Base-by-base conservation (phyloP, 2,329 filamentous ascomycete species). In the Microdochium paspali region DNA sequence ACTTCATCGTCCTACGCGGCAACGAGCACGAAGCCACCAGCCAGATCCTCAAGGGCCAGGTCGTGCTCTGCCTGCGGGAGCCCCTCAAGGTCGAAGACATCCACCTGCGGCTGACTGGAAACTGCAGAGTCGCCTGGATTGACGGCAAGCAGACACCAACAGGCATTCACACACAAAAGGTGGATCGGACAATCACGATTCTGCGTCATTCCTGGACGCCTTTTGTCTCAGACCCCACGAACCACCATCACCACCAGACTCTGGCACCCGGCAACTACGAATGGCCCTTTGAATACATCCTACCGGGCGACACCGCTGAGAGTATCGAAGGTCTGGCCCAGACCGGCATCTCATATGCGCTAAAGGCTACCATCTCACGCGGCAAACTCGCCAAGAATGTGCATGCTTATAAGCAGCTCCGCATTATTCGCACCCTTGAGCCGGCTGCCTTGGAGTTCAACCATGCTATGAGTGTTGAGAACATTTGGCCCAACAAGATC, bases 401-500 rank as follows among this genome's bases (percentile, higher is more conserved):
- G 45, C 81, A 87, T 55, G 79, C 87, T 28, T 84, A 84, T 62
- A 91, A 91, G 64, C 83, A 85, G 46, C 66, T 93, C 48, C 80
- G 87, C 47, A 80, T 91, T 48, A 85, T 91, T 49, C 79, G 87
- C 48, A 91, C 87, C 1, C 70, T 90, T 44, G 85, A 88, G 50
- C 77, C 86, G 10, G 83, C 82, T 45, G 85, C 86, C 10, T 73
- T 90, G 49, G 87, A 91, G 61, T 77, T 90, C 52, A 76, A 86
- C 31, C 86, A 97, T 65, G 85, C 89, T 44, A 93, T 96, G 88
- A 88, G 87, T 53, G 90, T 97, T 53, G 90, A 96, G 66, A 96
- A 96, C 61, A 86, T 95, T 53, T 98, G 93, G 93, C 87, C 90
- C 5, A 93, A 95, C 71, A 98, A 98, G 72, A 80, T 97, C 57